Base-by-base conservation (phyloP, 192 early-diverging fungal genomes). In the Coemansia javaensis region DNA sequence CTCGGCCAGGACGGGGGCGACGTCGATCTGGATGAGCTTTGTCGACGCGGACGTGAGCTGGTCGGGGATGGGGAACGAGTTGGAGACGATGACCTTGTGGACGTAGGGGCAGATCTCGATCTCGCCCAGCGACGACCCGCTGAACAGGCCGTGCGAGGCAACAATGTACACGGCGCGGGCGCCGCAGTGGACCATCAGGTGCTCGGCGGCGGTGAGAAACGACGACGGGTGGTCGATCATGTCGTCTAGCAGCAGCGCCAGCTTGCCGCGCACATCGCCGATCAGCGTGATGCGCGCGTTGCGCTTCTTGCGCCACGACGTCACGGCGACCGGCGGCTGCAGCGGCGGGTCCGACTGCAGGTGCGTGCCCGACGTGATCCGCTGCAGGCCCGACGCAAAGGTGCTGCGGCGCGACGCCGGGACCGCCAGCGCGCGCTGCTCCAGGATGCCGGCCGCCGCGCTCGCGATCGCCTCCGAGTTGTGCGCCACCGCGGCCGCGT, bases 221-320 rank as follows among this genome's bases (percentile, higher is more conserved):
- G 93, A 88, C 49, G 85, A 81, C 45, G 87, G 82, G 17, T 81
- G 80, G 56, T 98, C 94, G 54, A 97, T 91, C 68, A 93, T 90
- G 60, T 99, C 94, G 78, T 99, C 94, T 82, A 94, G 84, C 53
- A 99, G 81, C 56, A 99, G 87, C 47, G 85, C 89, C 23, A 86
- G 79, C 55, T 86, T 87, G 43, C 80, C 83, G 43, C 81, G 75
- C 46, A 97, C 94, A 61, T 98, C 86, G 36, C 94, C 97, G 7
- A 98, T 93, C 14, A 99, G 83, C 25, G 88, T 85, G 78, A 93
- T 88, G 15, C 78, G 69, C 14, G 83, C 73, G 13, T 58, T 65
- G 53, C 66, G 64, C 61, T 75, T 75, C 60, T 75, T 75, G 45
- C 64, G 72, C 72, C 72, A 75, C 36, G 70, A 74, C 34, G 70